Conservation (phyloP, 352 stramenopile species). For the Phytophthora sp. region DNA sequence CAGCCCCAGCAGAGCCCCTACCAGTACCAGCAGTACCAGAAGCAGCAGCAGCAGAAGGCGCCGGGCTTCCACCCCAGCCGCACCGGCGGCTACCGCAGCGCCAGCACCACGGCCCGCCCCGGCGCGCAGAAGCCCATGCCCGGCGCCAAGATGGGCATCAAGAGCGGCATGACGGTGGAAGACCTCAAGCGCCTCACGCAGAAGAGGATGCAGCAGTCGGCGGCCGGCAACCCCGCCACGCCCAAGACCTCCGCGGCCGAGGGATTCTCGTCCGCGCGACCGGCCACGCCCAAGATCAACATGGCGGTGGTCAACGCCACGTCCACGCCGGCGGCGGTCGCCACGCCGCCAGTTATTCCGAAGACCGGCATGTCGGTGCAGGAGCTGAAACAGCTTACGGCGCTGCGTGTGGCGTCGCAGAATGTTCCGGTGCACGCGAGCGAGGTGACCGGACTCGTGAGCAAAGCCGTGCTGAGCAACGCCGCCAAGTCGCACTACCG, state of each 20-base stretch:
- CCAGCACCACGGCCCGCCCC: background rate
- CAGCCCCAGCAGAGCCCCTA: conserved; percentile 45
- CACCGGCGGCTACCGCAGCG: conserved; percentile 32
- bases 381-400: conserved; percentile 87
- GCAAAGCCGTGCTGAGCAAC: conserved; percentile 77
- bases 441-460: conserved; percentile 75
- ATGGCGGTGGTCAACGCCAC: conserved; percentile 58
- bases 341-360: conserved; percentile 51
- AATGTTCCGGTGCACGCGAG: conserved; percentile 63
- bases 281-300: conserved; percentile 70
- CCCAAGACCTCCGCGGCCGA: conserved; percentile 31
- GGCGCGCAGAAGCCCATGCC: conserved; percentile 40
- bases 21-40: conserved; percentile 49
- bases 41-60: conserved; percentile 40
- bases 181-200: conserved; percentile 87
- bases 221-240: conserved; percentile 40
- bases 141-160: conserved; percentile 84
- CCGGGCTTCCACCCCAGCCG: conserved; percentile 31
- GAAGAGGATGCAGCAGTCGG: conserved; percentile 80
- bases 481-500: conserved; percentile 82
- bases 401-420: conserved; percentile 76
- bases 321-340: conserved; percentile 24
- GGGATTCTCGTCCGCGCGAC: conserved; percentile 30
- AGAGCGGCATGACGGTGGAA: conserved; percentile 90
- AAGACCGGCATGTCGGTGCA: conserved; percentile 89